These are phyloP conservation scores for Neonectria ditissima DNA, from an alignment of 2,329 filamentous ascomycete genomes.

Conservation along the genomic window DNA sequence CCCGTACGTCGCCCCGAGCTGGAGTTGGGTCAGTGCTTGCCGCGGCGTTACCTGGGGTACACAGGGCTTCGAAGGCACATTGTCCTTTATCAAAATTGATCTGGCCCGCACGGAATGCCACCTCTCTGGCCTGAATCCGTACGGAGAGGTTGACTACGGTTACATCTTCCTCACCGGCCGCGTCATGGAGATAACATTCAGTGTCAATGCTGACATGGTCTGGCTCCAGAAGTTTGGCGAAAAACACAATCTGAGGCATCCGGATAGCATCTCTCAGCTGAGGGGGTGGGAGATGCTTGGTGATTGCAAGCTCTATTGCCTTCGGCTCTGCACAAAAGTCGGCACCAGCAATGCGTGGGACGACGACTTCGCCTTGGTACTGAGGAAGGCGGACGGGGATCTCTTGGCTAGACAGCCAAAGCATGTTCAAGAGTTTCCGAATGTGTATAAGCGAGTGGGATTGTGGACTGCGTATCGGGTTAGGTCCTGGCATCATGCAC, in stretches of 20 bases:
- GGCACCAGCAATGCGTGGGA: too few species aligned
- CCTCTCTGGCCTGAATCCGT: constrained; percentile 24
- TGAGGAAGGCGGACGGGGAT: neutral
- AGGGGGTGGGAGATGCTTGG: neutral
- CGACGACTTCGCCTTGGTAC: constrained; percentile 1
- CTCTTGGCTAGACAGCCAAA: constrained; percentile 1
- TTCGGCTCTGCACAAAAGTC: constrained; percentile 4
- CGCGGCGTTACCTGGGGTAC: constrained; percentile 39
- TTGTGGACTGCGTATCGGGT: neutral
- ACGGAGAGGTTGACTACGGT: constrained; percentile 32
- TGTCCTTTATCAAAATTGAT: constrained; percentile 31
- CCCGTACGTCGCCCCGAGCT: constrained; percentile 36
- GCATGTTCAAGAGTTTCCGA: neutral
- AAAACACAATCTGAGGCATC: constrained; percentile 21
- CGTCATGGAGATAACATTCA: constrained; percentile 25
- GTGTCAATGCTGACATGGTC: neutral
- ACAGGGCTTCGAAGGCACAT: constrained; percentile 19
- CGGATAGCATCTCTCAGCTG: constrained; percentile 25
- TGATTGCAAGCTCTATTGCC: neutral
- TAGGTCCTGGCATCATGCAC: too few species aligned
- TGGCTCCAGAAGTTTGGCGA: constrained; percentile 25
- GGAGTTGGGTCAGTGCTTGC: constrained; percentile 44
- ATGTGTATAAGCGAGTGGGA: constrained; percentile 8
- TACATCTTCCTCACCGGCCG: constrained; percentile 39
- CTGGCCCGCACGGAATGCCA: constrained; percentile 27